Evolutionary conservation across 2,329 filamentous ascomycete species (phyloP), one percentile per base, ranked within the genome.

Genomic region (Fonsecaea pedrosoi): DNA sequence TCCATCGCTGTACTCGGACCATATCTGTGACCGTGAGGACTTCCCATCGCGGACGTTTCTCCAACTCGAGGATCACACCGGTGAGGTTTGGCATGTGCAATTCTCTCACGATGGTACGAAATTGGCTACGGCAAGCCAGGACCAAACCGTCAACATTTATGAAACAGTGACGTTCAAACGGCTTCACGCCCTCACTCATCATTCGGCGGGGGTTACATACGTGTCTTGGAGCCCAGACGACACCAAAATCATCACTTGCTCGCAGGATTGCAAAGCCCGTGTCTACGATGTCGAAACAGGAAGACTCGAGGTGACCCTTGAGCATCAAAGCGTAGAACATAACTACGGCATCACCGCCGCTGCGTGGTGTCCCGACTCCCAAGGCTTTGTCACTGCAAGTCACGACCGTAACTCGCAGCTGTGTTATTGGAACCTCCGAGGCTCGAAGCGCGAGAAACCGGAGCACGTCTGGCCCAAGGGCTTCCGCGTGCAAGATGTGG

Each of bases 181-280:
- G 7, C 74, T 91, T 3, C 85, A 88, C 64, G 83, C 78, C 54
- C 80, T 96, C 9, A 81, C 82, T 4, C 88, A 89, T 3, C 92
- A 96, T 73, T 83, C 86, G 1, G 81, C 81, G 2, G 90, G 91
- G 0, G 89, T 97, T 12, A 89, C 91, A 21, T 92, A 94, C 74
- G 80, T 96, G 3, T 85, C 92, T 1, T 99, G 95, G 92, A 97
- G 94, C 75, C 95, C 94, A 4, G 92, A 99, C 77, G 92, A 96
- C 78, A 85, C 86, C 0, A 92, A 92, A 79, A 83, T 99, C 38
- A 88, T 98, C 45, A 94, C 90, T 15, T 98, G 94, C 76, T 91
- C 88, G 15, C 85, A 87, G 71, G 92, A 96, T 74, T 86, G 85
- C 54, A 85, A 85, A 69, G 92, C 92, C 0, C 86, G 89, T 40